Conservation (phyloP, 768 basidiomycete species). For the Amanita rubescens region DNA sequence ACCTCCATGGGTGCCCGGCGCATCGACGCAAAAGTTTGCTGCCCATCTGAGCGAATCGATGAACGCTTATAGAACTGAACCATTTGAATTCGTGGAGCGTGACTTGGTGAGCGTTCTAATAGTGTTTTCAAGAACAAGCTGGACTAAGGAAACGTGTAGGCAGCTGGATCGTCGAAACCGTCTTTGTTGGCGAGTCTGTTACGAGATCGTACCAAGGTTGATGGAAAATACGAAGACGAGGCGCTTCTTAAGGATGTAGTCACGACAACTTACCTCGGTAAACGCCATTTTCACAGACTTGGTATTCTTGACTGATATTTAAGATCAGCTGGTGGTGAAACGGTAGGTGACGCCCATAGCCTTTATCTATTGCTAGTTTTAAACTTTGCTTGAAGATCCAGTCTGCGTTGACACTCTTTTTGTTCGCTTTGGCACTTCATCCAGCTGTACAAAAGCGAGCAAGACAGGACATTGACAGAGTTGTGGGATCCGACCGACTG, state of each 20-base stretch:
- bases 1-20: conserved; percentile 1
- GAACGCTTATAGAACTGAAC: neutral
- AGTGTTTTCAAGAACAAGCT: neutral
- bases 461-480: conserved; percentile 11
- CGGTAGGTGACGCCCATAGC: neutral
- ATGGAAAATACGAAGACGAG: neutral
- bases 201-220: neutral
- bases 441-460: conserved; percentile 7
- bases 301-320: neutral
- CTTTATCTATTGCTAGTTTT: neutral
- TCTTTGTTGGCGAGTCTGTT: neutral
- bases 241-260: neutral
- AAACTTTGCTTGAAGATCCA: neutral
- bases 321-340: neutral
- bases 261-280: neutral
- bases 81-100: neutral
- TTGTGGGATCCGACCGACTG: conserved; percentile 10
- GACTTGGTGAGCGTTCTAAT: neutral
- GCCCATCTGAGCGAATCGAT: neutral
- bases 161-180: neutral
- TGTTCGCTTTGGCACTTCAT: conserved; percentile 8
- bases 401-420: neutral
- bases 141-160: neutral
- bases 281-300: neutral
- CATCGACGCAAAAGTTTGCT: neutral